Evolutionary conservation across 2,329 filamentous ascomycete species (phyloP), one percentile per base, ranked within the genome.

Genomic region (Pestalotiopsis sp.): DNA sequence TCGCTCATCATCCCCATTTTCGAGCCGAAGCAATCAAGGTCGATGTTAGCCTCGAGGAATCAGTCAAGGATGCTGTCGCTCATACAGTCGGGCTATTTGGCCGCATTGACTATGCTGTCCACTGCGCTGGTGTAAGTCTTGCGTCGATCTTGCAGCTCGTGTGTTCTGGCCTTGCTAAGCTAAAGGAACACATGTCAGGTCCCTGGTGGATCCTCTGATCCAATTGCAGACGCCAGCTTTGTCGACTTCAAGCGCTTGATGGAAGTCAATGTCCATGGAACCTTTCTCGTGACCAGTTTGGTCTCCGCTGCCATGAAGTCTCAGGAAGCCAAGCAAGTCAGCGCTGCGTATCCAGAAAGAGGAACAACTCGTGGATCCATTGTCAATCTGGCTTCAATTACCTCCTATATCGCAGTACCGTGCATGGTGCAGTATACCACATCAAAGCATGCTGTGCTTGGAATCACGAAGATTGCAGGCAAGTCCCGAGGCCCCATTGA

Each of bases 191-290:
- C n/a, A n/a, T n/a, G n/a, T n/a, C n/a, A n/a, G n/a, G n/a, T n/a
- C n/a, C 20, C 20, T 23, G 55, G n/a, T 4, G 25, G 25, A 58
- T 4, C 25, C 14, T 23, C 2, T 12, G 25, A 58, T 23, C 9
- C n/a, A 7, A 12, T 58, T 4, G 14, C 55, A 58, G 55, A 27
- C 4, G 55, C 55, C 25, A 27, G 20, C 5, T 27, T 27, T 14
- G 12, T n/a, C 12, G 55, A 58, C 55, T 72, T 71, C 60, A 20
- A 67, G 23, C 52, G 68, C 13, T 27, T 68, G 1, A 68, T 71
- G 20, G 52, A 69, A 13, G 23, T 72, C 65, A 72, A 74, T 39
- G 69, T 72, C 3, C 66, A 52, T 1, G 73, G 73, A 9, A 69
- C 71, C 4, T 73, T 72, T 41, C 45, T 73, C 3, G 71, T 74